Evolutionary conservation across 306 rosid genomes (phyloP).

Genomic region (Cicer chorassanicum): DNA sequence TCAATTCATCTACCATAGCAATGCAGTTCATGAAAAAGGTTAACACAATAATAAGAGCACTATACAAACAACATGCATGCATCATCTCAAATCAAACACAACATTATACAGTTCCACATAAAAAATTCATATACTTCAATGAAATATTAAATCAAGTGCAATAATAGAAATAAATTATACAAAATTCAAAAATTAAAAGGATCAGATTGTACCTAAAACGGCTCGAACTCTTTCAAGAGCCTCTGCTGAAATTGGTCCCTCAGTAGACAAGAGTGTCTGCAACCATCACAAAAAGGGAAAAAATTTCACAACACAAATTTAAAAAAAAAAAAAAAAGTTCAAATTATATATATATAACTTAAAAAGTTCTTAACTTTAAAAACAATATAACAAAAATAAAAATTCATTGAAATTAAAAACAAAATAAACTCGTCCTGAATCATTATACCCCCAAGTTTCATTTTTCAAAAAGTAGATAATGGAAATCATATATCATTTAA

Average conservation of each 20-base stretch:
- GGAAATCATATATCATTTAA: background rate
- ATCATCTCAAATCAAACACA: slow-evolving; percentile 37
- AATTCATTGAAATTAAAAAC: background rate
- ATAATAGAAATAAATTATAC: background rate
- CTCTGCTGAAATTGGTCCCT: slow-evolving; percentile 52
- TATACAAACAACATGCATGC: slow-evolving; percentile 1
- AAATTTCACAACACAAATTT: slow-evolving; percentile 21
- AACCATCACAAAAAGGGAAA: slow-evolving; percentile 10
- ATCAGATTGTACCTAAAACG: slow-evolving; percentile 45
- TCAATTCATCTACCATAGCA: slow-evolving; percentile 47
- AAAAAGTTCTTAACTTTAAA: slow-evolving; percentile 1
- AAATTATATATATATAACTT: background rate
- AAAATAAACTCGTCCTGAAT: background rate
- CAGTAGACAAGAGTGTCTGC: slow-evolving; percentile 37
- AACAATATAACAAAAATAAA: slow-evolving; percentile 21
- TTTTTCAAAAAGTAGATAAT: background rate
- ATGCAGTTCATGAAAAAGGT: slow-evolving; percentile 23
- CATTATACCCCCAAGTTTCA: background rate
- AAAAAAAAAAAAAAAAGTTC: background rate
- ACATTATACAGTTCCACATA: slow-evolving; percentile 12
- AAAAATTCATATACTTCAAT: background rate
- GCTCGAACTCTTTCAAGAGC: slow-evolving; percentile 48
- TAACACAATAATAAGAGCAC: slow-evolving; percentile 25
- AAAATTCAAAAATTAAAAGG: background rate
- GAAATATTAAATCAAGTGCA: background rate